Base-by-base conservation (phyloP, 1,284 basidiomycete species). In the Flammula alnicola region DNA sequence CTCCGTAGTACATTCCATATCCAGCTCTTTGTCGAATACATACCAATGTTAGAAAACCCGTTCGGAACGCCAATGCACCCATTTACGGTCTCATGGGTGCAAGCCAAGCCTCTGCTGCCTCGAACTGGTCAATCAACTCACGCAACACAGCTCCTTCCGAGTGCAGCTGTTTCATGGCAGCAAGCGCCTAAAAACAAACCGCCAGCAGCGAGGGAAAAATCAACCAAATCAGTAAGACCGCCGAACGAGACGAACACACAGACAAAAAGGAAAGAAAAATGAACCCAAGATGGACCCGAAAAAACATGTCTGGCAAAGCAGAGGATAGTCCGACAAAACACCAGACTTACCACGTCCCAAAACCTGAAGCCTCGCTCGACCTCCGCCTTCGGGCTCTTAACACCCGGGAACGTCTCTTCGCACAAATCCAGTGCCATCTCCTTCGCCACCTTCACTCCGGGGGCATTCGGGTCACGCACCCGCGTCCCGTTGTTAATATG, bases 341-440 rank as follows among this genome's bases (percentile, higher is more conserved):
- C 45, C 40, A 49, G 31, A 44, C 93, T 77, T 67, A 96, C 94
- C 68, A 95, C 82, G 65, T 96, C 91, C 96, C 97, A 99, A 78
- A 99, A 99, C 60, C 97, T 80, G 78, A 99, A 98, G 4, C 95
- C 95, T 47, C 97, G 77, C 67, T 95, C 92, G 42, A 99, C 88
- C 77, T 99, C 96, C 48, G 74, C 74, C 69, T 86, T 84, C 5
- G 96, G 92, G 54, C 72, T 73, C 76, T 94, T 96, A 60, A 99
- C 91, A 17, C 93, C 95, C 27, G 83, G 79, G 79, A 99, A 99
- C 38, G 91, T 95, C 63, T 94, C 91, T 58, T 97, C 94, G 63
- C 96, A 90, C 63, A 97, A 90, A 54, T 90, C 90, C 26, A 98
- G 77, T 20, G 96, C 94, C 71, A 89, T 82, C 46, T 80, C 80